Evolutionary conservation across 371 early-diverging fungal genomes (phyloP), one percentile per base, ranked within the genome.

Genomic region (Mortierella sp.): DNA sequence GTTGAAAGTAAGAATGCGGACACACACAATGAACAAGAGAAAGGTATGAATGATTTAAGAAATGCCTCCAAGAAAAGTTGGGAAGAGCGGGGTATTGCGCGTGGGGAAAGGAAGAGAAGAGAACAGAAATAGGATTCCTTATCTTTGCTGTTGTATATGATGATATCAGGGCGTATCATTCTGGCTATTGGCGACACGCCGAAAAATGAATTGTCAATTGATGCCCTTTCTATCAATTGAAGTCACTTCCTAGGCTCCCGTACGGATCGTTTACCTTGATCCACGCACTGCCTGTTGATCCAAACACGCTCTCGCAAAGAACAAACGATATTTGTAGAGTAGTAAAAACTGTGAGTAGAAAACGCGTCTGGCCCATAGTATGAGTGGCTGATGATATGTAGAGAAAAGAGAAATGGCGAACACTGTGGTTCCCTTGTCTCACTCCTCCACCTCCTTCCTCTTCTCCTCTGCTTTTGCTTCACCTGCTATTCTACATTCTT

Each of bases 401-500:
- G 39, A 32, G 22, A 49, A 30, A 35, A 35, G 8, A 8, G 47
- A 49, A 51, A 16, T 26, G 43, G n/a, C 28, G 24, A 24, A 28
- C 28, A 24, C 5, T 35, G 26, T 55, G 35, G 58, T 28, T 24
- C 45, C n/a, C 65, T 18, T 51, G 39, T 28, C 18, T 54, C 14
- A 43, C 22, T 35, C 68, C n/a, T 59, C 51, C 20, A 24, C n/a
- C 28, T 70, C 14, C 55, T 9, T 5, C 16, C 32, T 57, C 57
- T 9, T 57, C 58, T 55, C 52, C 18, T n/a, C 28, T 10, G 55
- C 55, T 55, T 10, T n/a, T n/a, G 18, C 14, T 12, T 14, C 26
- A 57, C 58, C 20, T 32, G 11, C 0, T 35, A 47, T 55, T 60
- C 66, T 37, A 35, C 51, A 11, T 67, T 16, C 65, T 43, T 54